Base-by-base conservation (phyloP, 805 yeast species). In the Lachancea meyersii region DNA sequence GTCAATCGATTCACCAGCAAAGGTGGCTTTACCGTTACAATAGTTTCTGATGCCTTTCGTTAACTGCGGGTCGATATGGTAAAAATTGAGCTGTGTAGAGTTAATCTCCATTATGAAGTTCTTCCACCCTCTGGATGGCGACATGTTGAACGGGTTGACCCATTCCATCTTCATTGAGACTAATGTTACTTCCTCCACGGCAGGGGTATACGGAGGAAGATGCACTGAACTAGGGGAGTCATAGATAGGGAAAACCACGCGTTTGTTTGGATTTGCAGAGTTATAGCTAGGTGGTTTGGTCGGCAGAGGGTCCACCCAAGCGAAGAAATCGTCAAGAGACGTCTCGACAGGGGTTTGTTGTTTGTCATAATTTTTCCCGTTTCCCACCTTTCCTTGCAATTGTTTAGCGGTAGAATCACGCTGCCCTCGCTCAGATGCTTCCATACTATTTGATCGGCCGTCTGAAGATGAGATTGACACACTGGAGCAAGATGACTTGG, bases 41-140 rank as follows among this genome's bases (percentile, higher is more conserved):
- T 54, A 60, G 46, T 61, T 57, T 35, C 54, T 57, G 23, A 64
- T 61, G 21, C 49, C 49, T 14, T 56, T 48, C 5, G 65, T 55
- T 34, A 63, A 45, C 1, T 61, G 52, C 4, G 62, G 49, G 28
- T 70, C 75, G 11, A 70, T 67, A 14, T 62, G 53, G 59, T 83
- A 85, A 42, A 89, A 67, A 60, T 84, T 84, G 27, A 89, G 65
- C 64, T 86, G 95, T 1, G 97, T 89, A 16, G 91, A 85, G 68
- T 89, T 87, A 39, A 89, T 67, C 55, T 84, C 94, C 61, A 86
- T 69, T 18, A 83, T 68, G 34, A 73, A 73, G 33, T 73, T 68
- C 51, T 71, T 73, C 97, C 97, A 89, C 9, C 76, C 72, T 48
- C 95, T 69, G 7, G 69, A 60, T 2, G 78, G 70, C 0, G 94